Conservation (phyloP, 2,329 filamentous ascomycete genomes). For the Tolypocladium cylindrosporum region DNA sequence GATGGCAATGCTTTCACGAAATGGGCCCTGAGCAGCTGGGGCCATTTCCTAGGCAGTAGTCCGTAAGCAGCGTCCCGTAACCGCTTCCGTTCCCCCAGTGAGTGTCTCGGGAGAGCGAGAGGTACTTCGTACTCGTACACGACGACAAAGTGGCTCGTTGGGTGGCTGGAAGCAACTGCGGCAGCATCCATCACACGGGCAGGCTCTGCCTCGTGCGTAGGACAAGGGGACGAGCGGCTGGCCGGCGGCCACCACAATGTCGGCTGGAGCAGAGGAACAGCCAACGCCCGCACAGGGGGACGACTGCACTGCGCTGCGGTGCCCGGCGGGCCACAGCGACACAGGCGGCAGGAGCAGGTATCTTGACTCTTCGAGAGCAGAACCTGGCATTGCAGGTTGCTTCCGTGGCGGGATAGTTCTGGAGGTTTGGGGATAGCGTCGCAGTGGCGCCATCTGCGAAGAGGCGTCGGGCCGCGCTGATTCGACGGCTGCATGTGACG, state of each 20-base stretch:
- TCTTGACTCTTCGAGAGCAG: background rate
- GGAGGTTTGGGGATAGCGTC: background rate
- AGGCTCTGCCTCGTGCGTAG: background rate
- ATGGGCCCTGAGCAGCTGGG: too few relatives aligned
- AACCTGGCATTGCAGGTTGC: background rate
- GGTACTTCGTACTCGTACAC: background rate
- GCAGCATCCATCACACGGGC: background rate
- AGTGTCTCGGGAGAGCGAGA: background rate
- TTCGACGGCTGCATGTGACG: conserved; percentile 27
- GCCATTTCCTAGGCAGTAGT: background rate
- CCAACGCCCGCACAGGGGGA: background rate
- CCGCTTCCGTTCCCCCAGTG: background rate
- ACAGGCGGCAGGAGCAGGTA: background rate
- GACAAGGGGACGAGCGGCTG: background rate
- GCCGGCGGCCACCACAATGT: background rate
- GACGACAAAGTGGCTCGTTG: background rate
- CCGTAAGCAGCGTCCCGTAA: background rate
- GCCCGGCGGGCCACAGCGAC: background rate
- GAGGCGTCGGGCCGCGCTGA: conserved; percentile 1
- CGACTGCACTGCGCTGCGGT: background rate
- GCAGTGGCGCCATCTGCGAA: conserved; percentile 1
- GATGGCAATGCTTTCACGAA: background rate
- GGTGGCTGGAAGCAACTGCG: background rate
- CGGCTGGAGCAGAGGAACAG: background rate
- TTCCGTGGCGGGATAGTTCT: conserved; percentile 2